Evolutionary conservation across 106 monocot genomes (phyloP).

Genomic region (Allium sativum): DNA sequence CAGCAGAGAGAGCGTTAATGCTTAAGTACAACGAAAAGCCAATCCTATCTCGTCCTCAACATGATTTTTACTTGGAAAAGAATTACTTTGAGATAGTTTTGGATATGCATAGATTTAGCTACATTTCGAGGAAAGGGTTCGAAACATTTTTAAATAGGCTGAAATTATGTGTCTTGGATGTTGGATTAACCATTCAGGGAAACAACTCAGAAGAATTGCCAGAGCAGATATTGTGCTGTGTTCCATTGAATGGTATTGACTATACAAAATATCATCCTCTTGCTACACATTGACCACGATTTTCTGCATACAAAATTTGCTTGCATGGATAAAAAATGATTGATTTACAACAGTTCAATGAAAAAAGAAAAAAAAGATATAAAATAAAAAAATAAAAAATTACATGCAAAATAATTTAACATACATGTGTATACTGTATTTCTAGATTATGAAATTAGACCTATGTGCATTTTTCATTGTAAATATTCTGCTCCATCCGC

Average conservation of each 20-base stretch:
- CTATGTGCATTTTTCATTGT: too few species aligned
- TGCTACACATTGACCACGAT: conserved; percentile 14
- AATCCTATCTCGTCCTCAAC: conserved; percentile 82
- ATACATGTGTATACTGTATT: too few species aligned
- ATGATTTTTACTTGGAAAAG: neutral
- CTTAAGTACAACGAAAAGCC: conserved; percentile 87
- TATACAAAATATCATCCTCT: conserved; percentile 51
- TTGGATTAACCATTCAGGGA: conserved; percentile 37
- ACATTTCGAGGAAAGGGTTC: conserved; percentile 3
- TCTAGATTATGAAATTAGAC: too few species aligned
- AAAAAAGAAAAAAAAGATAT: too few species aligned
- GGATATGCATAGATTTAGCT: neutral
- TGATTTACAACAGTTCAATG: too few species aligned
- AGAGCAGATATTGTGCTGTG: conserved; percentile 75
- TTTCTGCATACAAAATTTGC: too few species aligned
- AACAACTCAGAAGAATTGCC: conserved; percentile 80
- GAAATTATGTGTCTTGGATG: conserved; percentile 1
- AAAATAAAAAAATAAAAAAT: too few species aligned
- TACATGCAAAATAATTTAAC: too few species aligned
- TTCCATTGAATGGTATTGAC: conserved; percentile 60
- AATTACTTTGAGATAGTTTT: neutral
- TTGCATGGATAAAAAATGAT: too few species aligned
- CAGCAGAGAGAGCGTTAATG: conserved; percentile 64
- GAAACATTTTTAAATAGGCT: neutral
- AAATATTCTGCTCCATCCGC: too few species aligned